Evolutionary conservation across 2,329 filamentous ascomycete genomes (phyloP), one percentile per base, ranked within the genome.

Genomic region (Mycosphaerella sp.): DNA sequence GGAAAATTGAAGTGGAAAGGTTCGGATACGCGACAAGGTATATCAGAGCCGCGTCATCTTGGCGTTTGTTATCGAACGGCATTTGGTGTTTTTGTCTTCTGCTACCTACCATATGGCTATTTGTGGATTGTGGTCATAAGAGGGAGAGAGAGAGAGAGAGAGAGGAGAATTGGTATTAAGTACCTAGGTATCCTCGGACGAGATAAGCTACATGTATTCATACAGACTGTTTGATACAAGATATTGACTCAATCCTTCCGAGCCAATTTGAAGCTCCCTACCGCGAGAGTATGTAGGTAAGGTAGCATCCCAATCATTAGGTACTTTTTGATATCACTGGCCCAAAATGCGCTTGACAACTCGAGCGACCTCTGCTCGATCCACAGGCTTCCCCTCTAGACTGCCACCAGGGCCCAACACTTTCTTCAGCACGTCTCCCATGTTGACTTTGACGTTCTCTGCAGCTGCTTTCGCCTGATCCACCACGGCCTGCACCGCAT

Each of bases 361-460:
- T 62, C 73, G 79, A 3, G 77, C 78, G 45, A 90, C 72, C 59
- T 80, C 76, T 49, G 76, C 78, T 70, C 77, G 82, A 66, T 89
- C 81, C 36, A 87, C 77, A 39, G 80, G 76, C 70, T 83, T 84
- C 36, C 81, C 85, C 55, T 83, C 80, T 29, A 87, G 70, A 3
- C 73, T 77, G 6, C 76, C 73, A 31, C 76, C 74, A 42, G 72
- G 71, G 49, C 68, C 69, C 10, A 81, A 69, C 9, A 86, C 68
- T 57, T 72, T 76, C 74, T 82, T 86, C 78, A 89, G 80, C 8
- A 85, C 77, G 53, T 80, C 76, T 3, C 84, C 83, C 58, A 83
- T 70, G 46, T 76, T 69, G 11, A 74, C 65, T 67, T 81, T 81
- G 39, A 63, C 63, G 36, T 76, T 78, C 17, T 76, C 76, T 29